Base-by-base conservation (phyloP, 805 yeast genomes). In the Yamadazyma olivae region DNA sequence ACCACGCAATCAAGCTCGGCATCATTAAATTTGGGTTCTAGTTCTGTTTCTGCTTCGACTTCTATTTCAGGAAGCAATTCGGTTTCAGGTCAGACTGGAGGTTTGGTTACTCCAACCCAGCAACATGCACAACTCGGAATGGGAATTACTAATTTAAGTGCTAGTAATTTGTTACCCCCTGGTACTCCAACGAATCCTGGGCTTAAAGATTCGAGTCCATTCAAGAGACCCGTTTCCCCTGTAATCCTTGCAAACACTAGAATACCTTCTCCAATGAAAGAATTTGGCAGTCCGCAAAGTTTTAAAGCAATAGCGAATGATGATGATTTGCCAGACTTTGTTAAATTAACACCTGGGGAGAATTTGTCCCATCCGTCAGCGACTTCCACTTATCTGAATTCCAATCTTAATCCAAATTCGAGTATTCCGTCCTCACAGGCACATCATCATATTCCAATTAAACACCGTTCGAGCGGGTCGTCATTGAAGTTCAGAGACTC, bases 201-300 rank as follows among this genome's bases (percentile, higher is more conserved):
- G 10, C 23, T 40, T 2, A 44, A 46, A 28, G 48, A 61, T 4
- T 60, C 67, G 2, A 51, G 66, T 27, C 72, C 73, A 0, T 59
- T 67, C 41, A 71, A 70, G 44, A 53, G 77, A 40, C 73, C 78
- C 6, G 64, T 62, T 0, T 73, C 78, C 0, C 77, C 79, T 3
- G 57, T 53, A 15, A 43, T 42, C 2, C 27, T 41, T 5, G 49
- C 46, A 5, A 29, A 32, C 17, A 37, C 35, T 17, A 27, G 49
- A 24, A 42, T 42, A 4, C 42, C 44, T 9, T 45, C 49, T 17
- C 49, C 49, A 9, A 45, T 45, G 44, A 45, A 34, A 26, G 50
- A 10, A 25, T 29, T 21, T 19, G 43, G 41, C 6, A 39, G 45
- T 30, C 48, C 39, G 3, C 38, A 28, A 12, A 17, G 26, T 17